Evolutionary conservation across 116 monocot species (phyloP), one percentile per base, ranked within the genome.

Genomic region (Phalaenopsis hybrid): DNA sequence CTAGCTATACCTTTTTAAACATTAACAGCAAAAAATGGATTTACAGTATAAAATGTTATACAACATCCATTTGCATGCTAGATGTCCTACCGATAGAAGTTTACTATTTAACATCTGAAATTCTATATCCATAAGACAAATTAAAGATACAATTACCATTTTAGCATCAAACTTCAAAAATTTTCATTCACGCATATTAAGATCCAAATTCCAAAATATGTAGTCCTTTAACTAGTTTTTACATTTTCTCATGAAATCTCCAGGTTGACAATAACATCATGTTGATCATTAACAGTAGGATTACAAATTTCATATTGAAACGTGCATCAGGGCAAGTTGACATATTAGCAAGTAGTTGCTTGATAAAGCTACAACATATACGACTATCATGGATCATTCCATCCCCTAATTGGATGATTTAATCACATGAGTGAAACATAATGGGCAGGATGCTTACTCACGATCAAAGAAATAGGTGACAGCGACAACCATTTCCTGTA

Each of bases 391-490:
- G 72, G 72, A 37, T 33, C 69, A 33, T 25, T 72, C 8, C 5
- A 72, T 37, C 4, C 11, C 25, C 68, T 68, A 68, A 6, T 68
- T 68, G 28, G 23, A 68, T 28, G 28, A 68, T 8, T 72, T 16
- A 72, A 34, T 31, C 34, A 72, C 1, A 70, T 70, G 37, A 70
- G 34, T 12, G 3, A 72, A 75, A 75, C 46, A 75, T 75, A 18
- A 79, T 33, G 15, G 57, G 21, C 8, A 83, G 28, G 46, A 73
- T 9, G 18, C 93, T 88, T 92, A 99, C 99, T 99, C 95, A 18
- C 83, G 92, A 82, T 99, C 99, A 88, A 95, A 99, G 82, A 99
- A 99, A 81, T 99, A 95, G 57, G 99, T 93, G 45, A 88, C 95
- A 73, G 94, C 92, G 83, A 99, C 94, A 91, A 99, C 85, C 99